phyloP scores from a whole-genome alignment of 73 alveolate species.

The Blepharisma stoltei region DNA sequence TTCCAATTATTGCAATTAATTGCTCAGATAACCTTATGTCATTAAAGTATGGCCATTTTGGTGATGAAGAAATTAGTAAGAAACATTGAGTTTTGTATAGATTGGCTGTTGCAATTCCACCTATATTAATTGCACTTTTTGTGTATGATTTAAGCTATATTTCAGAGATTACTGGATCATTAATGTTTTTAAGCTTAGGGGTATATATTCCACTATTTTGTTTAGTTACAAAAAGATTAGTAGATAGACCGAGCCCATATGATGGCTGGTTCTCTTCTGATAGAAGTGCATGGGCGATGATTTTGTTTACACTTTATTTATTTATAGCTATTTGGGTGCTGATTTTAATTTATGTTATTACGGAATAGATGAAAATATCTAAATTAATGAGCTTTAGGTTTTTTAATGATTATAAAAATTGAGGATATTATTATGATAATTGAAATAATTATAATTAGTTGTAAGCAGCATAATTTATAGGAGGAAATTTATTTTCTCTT shows the following conservation, averaged over 20 bases:
- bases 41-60: neutral
- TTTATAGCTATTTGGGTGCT: too few species aligned
- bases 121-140: neutral
- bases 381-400: too few species aligned
- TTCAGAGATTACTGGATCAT: conserved; percentile 7
- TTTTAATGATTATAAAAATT: too few species aligned
- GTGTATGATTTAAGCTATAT: neutral
- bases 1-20: neutral
- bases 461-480: too few species aligned
- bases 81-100: neutral
- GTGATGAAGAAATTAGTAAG: neutral
- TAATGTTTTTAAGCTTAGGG: neutral
- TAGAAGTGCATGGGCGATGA: too few species aligned
- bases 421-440: too few species aligned
- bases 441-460: too few species aligned
- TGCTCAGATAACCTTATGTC: conserved; percentile 19
- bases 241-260: neutral
- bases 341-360: too few species aligned
- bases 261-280: neutral
- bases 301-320: too few species aligned
- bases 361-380: too few species aligned
- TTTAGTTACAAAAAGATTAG: neutral
- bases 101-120: neutral
- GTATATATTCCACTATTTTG: neutral
- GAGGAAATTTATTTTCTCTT: too few species aligned